phyloP scores from a whole-genome alignment of 345 rosid genomes.

The Bretschneidera sinensis region DNA sequence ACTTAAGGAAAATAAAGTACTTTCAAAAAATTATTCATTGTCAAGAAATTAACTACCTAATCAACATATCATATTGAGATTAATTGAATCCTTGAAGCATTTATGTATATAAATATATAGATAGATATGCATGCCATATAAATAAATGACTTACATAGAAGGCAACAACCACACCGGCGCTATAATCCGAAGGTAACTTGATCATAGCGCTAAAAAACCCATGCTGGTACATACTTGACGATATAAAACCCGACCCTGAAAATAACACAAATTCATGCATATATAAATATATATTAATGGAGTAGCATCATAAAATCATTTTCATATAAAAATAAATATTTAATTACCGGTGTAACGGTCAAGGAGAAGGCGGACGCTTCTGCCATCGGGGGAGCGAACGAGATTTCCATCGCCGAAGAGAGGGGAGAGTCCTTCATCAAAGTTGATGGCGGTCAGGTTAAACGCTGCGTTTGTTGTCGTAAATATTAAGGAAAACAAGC shows the following conservation, averaged over 20 bases:
- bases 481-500: neutral
- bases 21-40: neutral
- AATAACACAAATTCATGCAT: neutral
- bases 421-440: conserved; percentile 73
- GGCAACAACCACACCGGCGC: conserved; percentile 89
- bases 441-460: conserved; percentile 51
- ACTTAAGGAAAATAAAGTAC: neutral
- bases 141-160: conserved; percentile 56
- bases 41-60: too few relatives aligned
- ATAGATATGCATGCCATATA: too few relatives aligned
- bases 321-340: neutral
- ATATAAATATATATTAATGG: neutral
- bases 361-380: conserved; percentile 81
- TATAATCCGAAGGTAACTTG: conserved; percentile 74
- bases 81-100: too few relatives aligned
- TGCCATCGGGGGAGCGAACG: conserved; percentile 68
- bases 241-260: conserved; percentile 84
- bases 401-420: conserved; percentile 84
- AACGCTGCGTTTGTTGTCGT: conserved; percentile 20
- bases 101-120: too few relatives aligned
- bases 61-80: too few relatives aligned
- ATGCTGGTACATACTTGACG: conserved; percentile 72
- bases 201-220: conserved; percentile 88
- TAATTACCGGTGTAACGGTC: conserved; percentile 65
- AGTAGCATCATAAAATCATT: too few relatives aligned